These are phyloP conservation scores for Yarrowia sp. DNA, from an alignment of 805 yeast genomes.

Conservation along the genomic window DNA sequence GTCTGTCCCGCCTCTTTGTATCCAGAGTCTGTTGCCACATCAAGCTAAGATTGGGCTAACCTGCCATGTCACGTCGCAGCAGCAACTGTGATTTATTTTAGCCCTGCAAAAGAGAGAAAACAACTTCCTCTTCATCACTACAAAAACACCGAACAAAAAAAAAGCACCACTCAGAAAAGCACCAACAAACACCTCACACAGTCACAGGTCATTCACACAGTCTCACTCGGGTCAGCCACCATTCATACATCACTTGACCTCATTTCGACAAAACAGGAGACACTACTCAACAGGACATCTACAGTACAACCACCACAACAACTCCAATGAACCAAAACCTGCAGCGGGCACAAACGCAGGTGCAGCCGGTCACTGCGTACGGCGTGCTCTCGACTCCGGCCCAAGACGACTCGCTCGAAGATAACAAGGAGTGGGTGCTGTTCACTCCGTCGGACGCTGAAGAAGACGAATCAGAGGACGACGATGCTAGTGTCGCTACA, in stretches of 20 bases:
- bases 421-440: conserved; percentile 42
- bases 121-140: not conserved
- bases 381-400: conserved; percentile 12
- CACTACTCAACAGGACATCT: too few species aligned
- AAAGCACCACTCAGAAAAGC: not conserved
- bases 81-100: conserved; percentile 5
- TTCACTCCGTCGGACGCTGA: conserved; percentile 39
- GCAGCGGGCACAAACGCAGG: conserved; percentile 19
- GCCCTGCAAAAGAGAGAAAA: too few species aligned
- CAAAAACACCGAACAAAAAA: not conserved
- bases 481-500: conserved; percentile 24
- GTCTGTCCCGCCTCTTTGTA: conserved; percentile 15
- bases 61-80: conserved; percentile 23
- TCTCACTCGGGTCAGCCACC: not conserved
- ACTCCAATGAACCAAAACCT: conserved; percentile 14
- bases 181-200: not conserved
- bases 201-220: not conserved
- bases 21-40: conserved; percentile 17
- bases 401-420: conserved; percentile 25
- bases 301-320: not conserved
- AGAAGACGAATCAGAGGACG: conserved; percentile 29
- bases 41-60: conserved; percentile 22
- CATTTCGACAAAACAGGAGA: not conserved
- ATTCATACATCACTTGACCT: conserved; percentile 21
- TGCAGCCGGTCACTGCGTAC: conserved; percentile 17